Evolutionary conservation across 495 filamentous ascomycete species (phyloP).

Genomic region (Penicillium bialowiezense): DNA sequence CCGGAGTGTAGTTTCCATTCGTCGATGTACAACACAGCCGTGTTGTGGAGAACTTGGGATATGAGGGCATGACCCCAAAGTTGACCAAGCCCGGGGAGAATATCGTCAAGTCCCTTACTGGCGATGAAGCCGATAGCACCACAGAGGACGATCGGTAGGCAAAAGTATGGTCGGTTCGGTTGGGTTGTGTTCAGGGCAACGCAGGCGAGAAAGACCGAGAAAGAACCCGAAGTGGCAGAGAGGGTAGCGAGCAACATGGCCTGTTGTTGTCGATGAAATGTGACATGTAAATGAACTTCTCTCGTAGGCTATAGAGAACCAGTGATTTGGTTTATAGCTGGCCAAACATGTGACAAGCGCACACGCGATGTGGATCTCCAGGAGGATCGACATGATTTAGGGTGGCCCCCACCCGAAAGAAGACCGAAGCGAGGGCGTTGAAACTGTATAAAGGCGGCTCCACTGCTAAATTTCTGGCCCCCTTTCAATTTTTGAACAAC

Average conservation of each 20-base stretch:
- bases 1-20: background rate
- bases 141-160: background rate
- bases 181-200: background rate
- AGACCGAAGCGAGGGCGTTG: too few relatives aligned
- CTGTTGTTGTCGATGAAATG: background rate
- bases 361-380: too few relatives aligned
- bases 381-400: too few relatives aligned
- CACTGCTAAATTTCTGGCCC: too few relatives aligned
- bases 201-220: background rate
- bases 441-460: too few relatives aligned
- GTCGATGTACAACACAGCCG: background rate
- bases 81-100: background rate
- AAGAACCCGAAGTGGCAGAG: background rate
- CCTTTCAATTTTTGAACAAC: too few relatives aligned
- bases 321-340: too few relatives aligned
- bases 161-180: background rate
- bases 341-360: too few relatives aligned
- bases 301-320: too few relatives aligned
- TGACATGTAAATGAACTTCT: too few relatives aligned
- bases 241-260: conserved; percentile 1
- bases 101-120: background rate
- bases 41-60: background rate
- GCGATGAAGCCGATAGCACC: background rate
- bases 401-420: too few relatives aligned
- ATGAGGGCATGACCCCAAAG: background rate